Evolutionary conservation across 2,329 filamentous ascomycete genomes (phyloP), one percentile per base, ranked within the genome.

Genomic region (Simplicillium aogashimaense): DNA sequence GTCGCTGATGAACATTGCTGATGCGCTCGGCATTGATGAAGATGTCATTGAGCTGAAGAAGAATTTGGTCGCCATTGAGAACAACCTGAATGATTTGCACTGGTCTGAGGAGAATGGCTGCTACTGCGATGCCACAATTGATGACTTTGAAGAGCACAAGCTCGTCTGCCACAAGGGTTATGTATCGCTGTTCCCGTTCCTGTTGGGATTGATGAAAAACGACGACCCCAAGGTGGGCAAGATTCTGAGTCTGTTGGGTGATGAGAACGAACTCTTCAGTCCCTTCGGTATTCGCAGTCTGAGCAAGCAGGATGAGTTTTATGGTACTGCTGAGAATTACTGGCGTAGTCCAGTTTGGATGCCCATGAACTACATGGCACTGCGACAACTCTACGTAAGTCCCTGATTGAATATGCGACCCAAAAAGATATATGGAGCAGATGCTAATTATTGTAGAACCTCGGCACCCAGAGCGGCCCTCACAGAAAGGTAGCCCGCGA

Each of bases 141-240:
- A 98, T 53, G 88, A 88, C 45, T 98, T 86, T 56, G 92, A 98
- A 60, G 92, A 98, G 64, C 81, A 86, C 53, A 62, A 73, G 29
- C 81, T 92, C 15, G 86, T 95, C 33, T 98, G 92, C 65, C 92
- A 97, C 67, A 95, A 94, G 63, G 92, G 92, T 15, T 98, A 98
- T 56, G 79, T 97, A 50, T 92, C 86, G 16, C 70, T 98, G 20
- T 92, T 95, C 61, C 92, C 92, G 2, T 94, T 97, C 70, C 64
- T 97, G 49, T 78, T 86, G 3, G 90, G 90, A 8, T 70, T 97
- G 44, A 56, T 97, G 42, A 74, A 77, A 44, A 68, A 82, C 2
- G 77, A 89, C 41, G 85, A 83, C 60, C 74, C 82, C 40, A 82
- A 82, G 50, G 64, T 98, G 13, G 83, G 80, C 47, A 76, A 77